These are phyloP conservation scores for Scleromitrula shiraiana DNA, from an alignment of 2,329 filamentous ascomycete genomes.

Conservation along the genomic window DNA sequence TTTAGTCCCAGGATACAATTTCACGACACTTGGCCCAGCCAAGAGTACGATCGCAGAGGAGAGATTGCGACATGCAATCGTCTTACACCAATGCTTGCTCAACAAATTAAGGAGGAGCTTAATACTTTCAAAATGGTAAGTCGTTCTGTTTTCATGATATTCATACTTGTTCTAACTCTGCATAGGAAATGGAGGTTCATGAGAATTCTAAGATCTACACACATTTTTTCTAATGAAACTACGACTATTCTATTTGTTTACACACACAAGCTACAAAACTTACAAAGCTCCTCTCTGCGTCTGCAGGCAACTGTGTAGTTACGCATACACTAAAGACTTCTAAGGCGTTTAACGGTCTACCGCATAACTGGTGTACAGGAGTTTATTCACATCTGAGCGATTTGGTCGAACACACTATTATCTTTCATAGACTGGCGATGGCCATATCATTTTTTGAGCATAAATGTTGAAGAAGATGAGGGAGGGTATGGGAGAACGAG, in stretches of 20 bases:
- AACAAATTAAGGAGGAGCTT: slow-evolving; percentile 98
- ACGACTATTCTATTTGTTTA: slow-evolving; percentile 21
- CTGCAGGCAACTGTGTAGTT: slow-evolving; percentile 21
- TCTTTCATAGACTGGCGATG: slow-evolving; percentile 29
- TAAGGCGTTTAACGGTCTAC: slow-evolving; percentile 25
- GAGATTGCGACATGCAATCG: slow-evolving; percentile 98
- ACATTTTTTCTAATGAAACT: slow-evolving; percentile 84
- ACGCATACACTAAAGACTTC: slow-evolving; percentile 24
- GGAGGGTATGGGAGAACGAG: slow-evolving; percentile 12
- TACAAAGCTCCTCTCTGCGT: slow-evolving; percentile 16
- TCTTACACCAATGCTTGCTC: slow-evolving; percentile 89
- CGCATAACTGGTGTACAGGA: slow-evolving; percentile 30
- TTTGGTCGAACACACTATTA: slow-evolving; percentile 25
- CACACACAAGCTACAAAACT: slow-evolving; percentile 7
- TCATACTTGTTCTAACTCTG: slow-evolving; percentile 35
- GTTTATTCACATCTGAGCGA: slow-evolving; percentile 30
- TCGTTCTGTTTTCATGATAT: no score
- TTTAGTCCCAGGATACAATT: slow-evolving; percentile 94
- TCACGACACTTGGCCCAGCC: slow-evolving; percentile 91
- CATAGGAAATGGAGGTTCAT: slow-evolving; percentile 98
- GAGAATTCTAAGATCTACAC: slow-evolving; percentile 99
- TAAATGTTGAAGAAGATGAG: slow-evolving; percentile 15
- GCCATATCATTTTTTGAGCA: slow-evolving; percentile 25
- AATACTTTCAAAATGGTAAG: slow-evolving; percentile 99
- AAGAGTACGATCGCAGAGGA: slow-evolving; percentile 91